Conservation (phyloP, 2,329 filamentous ascomycete species). For the Penicillium hesseltinei region DNA sequence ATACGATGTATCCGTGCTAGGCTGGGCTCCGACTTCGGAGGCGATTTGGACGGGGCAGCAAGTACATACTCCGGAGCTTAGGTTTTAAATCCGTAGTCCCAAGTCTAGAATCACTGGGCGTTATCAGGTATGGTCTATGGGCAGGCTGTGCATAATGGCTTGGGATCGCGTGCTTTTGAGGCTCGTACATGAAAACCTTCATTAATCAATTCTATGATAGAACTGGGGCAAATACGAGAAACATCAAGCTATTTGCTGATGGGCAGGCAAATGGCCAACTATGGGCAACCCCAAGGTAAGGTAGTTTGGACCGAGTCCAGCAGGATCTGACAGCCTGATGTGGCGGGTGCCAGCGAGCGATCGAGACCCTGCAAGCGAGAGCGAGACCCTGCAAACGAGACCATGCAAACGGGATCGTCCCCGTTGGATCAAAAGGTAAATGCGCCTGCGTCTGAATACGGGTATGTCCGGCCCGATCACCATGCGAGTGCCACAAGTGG, state of each 20-base stretch:
- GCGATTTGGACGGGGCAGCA: not conserved
- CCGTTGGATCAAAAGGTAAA: not conserved
- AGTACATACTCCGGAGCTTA: not conserved
- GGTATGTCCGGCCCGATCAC: constrained; percentile 7
- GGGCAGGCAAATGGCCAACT: constrained; percentile 16
- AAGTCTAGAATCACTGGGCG: not conserved
- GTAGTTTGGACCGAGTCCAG: not conserved
- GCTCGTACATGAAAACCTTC: not conserved
- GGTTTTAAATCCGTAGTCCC: not conserved
- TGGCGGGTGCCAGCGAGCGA: constrained; percentile 16
- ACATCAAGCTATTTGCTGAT: not conserved
- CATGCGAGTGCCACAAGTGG: constrained; percentile 9
- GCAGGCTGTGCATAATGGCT: not conserved
- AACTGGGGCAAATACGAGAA: not conserved
- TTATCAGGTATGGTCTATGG: not conserved
- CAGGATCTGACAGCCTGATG: constrained; percentile 11
- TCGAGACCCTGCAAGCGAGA: constrained; percentile 11
- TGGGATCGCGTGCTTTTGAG: constrained; percentile 1
- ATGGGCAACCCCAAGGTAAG: constrained; percentile 7
- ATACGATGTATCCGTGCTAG: not conserved
- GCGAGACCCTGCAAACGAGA: constrained; percentile 8
- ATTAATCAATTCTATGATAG: not conserved
- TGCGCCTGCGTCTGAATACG: constrained; percentile 5
- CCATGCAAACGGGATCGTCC: not conserved
- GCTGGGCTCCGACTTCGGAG: constrained; percentile 9